Evolutionary conservation across 208 protist species (phyloP).

Genomic region (Crithidia bombi): DNA sequence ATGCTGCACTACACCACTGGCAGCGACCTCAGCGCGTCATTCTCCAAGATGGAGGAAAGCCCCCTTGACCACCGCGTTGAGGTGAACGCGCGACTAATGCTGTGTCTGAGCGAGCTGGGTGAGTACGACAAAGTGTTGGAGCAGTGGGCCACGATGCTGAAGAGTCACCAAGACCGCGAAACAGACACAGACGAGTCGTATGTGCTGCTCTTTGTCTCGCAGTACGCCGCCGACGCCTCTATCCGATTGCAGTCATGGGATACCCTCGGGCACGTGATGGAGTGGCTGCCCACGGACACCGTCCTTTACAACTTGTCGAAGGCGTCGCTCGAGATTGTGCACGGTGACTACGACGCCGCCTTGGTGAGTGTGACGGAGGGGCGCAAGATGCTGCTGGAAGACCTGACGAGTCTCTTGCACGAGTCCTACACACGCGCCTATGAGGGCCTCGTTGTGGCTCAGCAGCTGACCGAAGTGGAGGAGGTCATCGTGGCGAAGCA

Average conservation of each 20-base stretch:
- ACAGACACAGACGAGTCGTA: conserved; percentile 51
- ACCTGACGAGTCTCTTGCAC: conserved; percentile 78
- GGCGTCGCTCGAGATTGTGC: conserved; percentile 62
- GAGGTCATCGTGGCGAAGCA: conserved; percentile 95
- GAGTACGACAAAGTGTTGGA: conserved; percentile 75
- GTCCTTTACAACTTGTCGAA: conserved; percentile 70
- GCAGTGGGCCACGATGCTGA: conserved; percentile 62
- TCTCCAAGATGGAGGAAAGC: conserved; percentile 45
- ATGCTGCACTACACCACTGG: conserved; percentile 47
- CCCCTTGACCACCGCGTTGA: conserved; percentile 46
- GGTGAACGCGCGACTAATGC: conserved; percentile 60
- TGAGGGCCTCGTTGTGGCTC: conserved; percentile 93
- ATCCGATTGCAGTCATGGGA: conserved; percentile 83
- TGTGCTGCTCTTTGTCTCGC: conserved; percentile 72
- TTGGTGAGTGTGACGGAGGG: conserved; percentile 53
- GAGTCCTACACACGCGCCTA: conserved; percentile 94
- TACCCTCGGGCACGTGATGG: conserved; percentile 54
- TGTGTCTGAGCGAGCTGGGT: conserved; percentile 81
- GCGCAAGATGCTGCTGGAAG: conserved; percentile 68
- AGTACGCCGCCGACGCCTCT: conserved; percentile 86
- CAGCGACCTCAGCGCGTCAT: conserved; percentile 53
- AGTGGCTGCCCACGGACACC: conserved; percentile 63
- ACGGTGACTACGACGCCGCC: conserved; percentile 64
- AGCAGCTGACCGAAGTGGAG: conserved; percentile 98
- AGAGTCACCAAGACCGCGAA: conserved; percentile 29